Evolutionary conservation across 345 rosid species (phyloP), one percentile per base, ranked within the genome.

Genomic region (Microcos paniculata): DNA sequence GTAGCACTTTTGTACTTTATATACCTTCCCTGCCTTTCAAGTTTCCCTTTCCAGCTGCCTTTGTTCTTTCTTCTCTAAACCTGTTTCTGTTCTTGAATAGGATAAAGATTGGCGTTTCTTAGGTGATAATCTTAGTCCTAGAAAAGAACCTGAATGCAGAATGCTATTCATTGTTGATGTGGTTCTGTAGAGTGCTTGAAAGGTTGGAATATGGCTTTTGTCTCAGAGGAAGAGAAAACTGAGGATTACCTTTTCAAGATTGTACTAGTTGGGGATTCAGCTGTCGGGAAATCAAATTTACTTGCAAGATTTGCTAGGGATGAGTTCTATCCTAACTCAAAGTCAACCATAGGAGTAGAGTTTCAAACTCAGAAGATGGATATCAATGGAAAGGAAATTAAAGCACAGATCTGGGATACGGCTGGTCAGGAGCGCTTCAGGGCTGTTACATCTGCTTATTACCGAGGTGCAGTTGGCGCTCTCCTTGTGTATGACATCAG

Each of bases 391-490:
- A 95, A 91, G 83, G 99, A 93, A 87, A 74, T 93, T 82, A 93
- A 95, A 82, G 98, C 98, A 5, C 99, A 95, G 84, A 93, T 95
- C 79, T 95, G 99, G 99, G 99, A 95, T 80, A 95, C 98, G 38
- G 99, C 99, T 8, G 99, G 99, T 79, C 99, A 95, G 87, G 98
- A 95, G 80, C 94, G 99, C 71, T 93, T 95, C 77, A 89, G 99
- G 78, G 99, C 99, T 65, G 98, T 95, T 62, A 95, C 98, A 53
- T 93, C 98, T 73, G 98, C 99, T 11, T 95, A 95, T 76, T 95
- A 95, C 82, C 82, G 99, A 71, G 99, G 99, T 77, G 98, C 99
- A 18, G 99, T 95, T 30, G 99, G 99, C 78, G 99, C 99, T 77
- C 96, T 95, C 73, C 83, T 95, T 63, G 98, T 95, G 73, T 95